Base-by-base conservation (phyloP, 805 yeast species). In the Wickerhamiella nectarea region DNA sequence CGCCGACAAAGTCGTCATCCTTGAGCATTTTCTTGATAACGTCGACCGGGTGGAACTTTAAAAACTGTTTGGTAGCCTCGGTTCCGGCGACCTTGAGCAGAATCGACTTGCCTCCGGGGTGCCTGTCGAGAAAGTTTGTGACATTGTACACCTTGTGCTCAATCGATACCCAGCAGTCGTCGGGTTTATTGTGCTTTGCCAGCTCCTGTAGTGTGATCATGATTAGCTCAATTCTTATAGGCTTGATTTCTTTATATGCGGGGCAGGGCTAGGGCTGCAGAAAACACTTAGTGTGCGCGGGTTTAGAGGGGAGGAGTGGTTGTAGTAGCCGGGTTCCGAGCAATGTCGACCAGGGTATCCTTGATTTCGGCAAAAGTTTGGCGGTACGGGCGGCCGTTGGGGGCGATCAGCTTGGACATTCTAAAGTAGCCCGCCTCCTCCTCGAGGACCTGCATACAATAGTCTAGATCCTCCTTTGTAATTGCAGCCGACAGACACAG, bases 21-120 rank as follows among this genome's bases (percentile, higher is more conserved):
- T 76, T 72, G 28, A 81, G 64, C 56, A 68, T 74, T 53, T 75
- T 74, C 31, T 74, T 76, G 43, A 89, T 68, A 6, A 84, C 80
- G 53, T 86, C 95, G n/a, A 79, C 74, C 0, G 97, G 91, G 61
- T 89, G 98, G 48, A 89, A 70, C 15, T 94, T 95, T 47, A 80
- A 83, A 57, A 85, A 89, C 8, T 83, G 75, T 53, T 79, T 77
- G 6, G 91, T 79, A 9, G 89, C 94, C 53, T 81, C 85, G 47
- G 72, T 75, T 11, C 91, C 91, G n/a, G 70, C 71, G 33, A 61
- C 76, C 55, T 72, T 73, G 44, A 72, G 59, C 28, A 76, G 72
- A 43, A 75, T 69, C 4, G 64, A 67, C 15, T 69, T 54, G 3
- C 82, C 82, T 25, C 82, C 82, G 9, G 82, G 82, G 52, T 76